These are phyloP conservation scores for Candida sakaeoensis DNA, from an alignment of 805 yeast genomes.

Conservation along the genomic window DNA sequence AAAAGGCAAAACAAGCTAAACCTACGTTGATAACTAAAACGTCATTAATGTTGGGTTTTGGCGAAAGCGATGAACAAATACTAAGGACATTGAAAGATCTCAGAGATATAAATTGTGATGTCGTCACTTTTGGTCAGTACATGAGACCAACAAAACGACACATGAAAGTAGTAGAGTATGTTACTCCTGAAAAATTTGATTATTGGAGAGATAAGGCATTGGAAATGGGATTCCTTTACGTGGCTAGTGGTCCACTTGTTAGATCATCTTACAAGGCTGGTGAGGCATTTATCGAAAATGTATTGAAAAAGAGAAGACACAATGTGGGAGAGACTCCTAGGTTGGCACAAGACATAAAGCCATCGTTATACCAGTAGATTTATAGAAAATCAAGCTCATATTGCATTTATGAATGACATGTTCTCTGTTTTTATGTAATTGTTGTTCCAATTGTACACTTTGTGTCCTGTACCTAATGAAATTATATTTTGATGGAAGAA, in stretches of 20 bases:
- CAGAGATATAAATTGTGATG: slow-evolving; percentile 77
- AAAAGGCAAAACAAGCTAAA: slow-evolving; percentile 73
- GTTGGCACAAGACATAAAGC: slow-evolving; percentile 21
- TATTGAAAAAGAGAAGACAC: slow-evolving; percentile 69
- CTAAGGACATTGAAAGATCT: slow-evolving; percentile 71
- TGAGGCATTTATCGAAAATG: slow-evolving; percentile 94
- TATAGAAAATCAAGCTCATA: too few relatives aligned
- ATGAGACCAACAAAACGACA: slow-evolving; percentile 99
- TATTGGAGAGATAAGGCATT: slow-evolving; percentile 85
- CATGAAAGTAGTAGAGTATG: slow-evolving; percentile 95
- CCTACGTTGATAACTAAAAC: slow-evolving; percentile 85
- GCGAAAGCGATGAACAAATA: slow-evolving; percentile 91
- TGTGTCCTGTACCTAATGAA: too few relatives aligned
- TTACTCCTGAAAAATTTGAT: slow-evolving; percentile 91
- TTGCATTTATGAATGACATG: too few relatives aligned
- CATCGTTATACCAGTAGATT: slow-evolving; percentile 10
- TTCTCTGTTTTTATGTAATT: too few relatives aligned
- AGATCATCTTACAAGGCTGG: slow-evolving; percentile 98
- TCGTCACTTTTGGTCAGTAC: slow-evolving; percentile 97
- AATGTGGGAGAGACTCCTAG: slow-evolving; percentile 43
- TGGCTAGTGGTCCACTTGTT: slow-evolving; percentile 96
- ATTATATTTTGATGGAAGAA: too few relatives aligned
- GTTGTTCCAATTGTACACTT: too few relatives aligned
- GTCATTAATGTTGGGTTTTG: slow-evolving; percentile 93
- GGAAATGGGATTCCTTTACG: slow-evolving; percentile 88